Conservation (phyloP, 2,329 filamentous ascomycete species). For the Falciphora oryzae region DNA sequence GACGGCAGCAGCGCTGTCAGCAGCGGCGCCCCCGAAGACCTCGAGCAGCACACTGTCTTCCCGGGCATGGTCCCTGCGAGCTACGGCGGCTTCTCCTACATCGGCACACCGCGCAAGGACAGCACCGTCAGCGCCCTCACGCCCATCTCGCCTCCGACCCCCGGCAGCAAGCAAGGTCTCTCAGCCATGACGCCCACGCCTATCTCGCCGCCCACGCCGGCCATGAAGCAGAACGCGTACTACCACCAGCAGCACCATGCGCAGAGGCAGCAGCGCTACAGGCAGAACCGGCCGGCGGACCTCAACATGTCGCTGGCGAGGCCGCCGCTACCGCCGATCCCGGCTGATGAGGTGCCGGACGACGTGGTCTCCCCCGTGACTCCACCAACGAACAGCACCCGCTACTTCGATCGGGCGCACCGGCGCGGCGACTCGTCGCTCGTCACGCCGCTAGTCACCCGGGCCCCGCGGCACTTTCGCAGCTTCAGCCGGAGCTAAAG, state of each 20-base stretch:
- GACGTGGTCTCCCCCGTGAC: slow-evolving; percentile 17
- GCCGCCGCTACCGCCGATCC: background rate
- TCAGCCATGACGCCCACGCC: background rate
- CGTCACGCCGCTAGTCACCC: slow-evolving; percentile 4
- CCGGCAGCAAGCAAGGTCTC: background rate
- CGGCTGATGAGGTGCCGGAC: slow-evolving; percentile 7
- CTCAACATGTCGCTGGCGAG: background rate
- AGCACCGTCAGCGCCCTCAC: slow-evolving; percentile 5
- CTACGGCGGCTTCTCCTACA: slow-evolving; percentile 3
- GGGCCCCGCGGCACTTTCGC: background rate
- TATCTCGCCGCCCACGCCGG: background rate
- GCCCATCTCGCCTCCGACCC: background rate
- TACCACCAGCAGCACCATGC: background rate
- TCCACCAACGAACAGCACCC: slow-evolving; percentile 1
- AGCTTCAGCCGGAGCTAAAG: background rate
- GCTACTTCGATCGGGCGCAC: slow-evolving; percentile 1
- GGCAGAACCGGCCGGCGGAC: background rate
- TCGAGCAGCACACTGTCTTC: slow-evolving; percentile 1
- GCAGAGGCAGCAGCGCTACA: background rate
- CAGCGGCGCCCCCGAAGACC: background rate
- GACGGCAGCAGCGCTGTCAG: slow-evolving; percentile 20
- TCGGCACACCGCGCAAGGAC: background rate
- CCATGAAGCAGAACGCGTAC: background rate
- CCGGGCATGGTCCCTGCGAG: slow-evolving; percentile 1
- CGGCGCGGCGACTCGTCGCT: slow-evolving; percentile 6